phyloP scores from a whole-genome alignment of 1,284 basidiomycete genomes.

The Schizophyllum commune region DNA sequence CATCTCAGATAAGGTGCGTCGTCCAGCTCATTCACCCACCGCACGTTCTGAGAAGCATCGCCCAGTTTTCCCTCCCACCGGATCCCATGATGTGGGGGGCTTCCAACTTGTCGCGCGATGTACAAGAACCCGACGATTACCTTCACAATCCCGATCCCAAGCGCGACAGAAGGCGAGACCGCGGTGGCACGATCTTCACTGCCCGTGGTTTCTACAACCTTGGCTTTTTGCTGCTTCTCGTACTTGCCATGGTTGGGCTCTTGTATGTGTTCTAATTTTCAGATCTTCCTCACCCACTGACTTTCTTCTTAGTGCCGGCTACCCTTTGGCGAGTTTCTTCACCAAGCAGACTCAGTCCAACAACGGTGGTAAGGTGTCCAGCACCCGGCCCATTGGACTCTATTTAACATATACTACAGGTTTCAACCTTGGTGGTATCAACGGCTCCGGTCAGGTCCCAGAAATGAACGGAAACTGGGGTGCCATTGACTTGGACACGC shows the following conservation, averaged over 20 bases:
- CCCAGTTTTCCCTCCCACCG: slow-evolving; percentile 20
- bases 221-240: slow-evolving; percentile 30
- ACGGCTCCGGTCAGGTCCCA: slow-evolving; percentile 60
- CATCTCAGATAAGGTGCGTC: slow-evolving; percentile 9
- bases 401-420: slow-evolving; percentile 31
- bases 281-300: neutral
- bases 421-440: slow-evolving; percentile 72
- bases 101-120: slow-evolving; percentile 11
- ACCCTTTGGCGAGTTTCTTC: neutral
- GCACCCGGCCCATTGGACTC: neutral
- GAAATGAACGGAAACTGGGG: slow-evolving; percentile 46
- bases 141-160: slow-evolving; percentile 23
- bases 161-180: slow-evolving; percentile 16
- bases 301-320: neutral
- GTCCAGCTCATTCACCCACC: neutral
- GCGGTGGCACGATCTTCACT: slow-evolving; percentile 23
- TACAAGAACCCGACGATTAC: slow-evolving; percentile 21
- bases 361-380: neutral
- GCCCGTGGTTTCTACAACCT: slow-evolving; percentile 32
- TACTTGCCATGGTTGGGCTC: slow-evolving; percentile 19
- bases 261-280: slow-evolving; percentile 7
- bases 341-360: neutral
- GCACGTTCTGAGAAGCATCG: neutral
- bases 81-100: slow-evolving; percentile 20
- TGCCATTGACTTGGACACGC: slow-evolving; percentile 63